phyloP scores from a whole-genome alignment of 1,139 yeast species.

The Geotrichum carabidarum region DNA sequence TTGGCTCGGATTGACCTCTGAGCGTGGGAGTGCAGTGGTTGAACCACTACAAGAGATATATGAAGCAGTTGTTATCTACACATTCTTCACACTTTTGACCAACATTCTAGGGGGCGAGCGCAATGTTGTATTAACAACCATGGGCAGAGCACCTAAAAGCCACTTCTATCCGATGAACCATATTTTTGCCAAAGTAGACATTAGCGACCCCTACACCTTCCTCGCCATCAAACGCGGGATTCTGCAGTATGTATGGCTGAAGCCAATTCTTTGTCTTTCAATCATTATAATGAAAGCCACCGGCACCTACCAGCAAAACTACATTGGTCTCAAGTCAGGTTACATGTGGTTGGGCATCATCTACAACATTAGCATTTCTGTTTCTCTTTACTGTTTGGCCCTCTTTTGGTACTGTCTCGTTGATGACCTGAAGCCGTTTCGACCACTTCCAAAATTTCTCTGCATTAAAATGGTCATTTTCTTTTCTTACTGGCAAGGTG shows the following conservation, averaged over 20 bases:
- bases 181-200: slow-evolving; percentile 59
- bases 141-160: slow-evolving; percentile 66
- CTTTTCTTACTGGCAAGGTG: slow-evolving; percentile 96
- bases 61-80: slow-evolving; percentile 93
- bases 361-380: slow-evolving; percentile 74
- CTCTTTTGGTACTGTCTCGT: slow-evolving; percentile 87
- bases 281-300: slow-evolving; percentile 50
- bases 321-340: slow-evolving; percentile 46
- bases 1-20: slow-evolving; percentile 52
- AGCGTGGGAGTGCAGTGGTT: slow-evolving; percentile 46
- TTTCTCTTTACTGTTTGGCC: slow-evolving; percentile 80
- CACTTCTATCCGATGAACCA: slow-evolving; percentile 59
- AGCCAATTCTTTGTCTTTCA: slow-evolving; percentile 66
- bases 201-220: slow-evolving; percentile 80
- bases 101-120: slow-evolving; percentile 89
- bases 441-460: slow-evolving; percentile 87
- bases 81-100: slow-evolving; percentile 79
- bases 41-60: slow-evolving; percentile 84
- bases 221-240: slow-evolving; percentile 76
- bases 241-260: slow-evolving; percentile 91
- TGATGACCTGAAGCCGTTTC: slow-evolving; percentile 67
- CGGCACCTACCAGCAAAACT: slow-evolving; percentile 46
- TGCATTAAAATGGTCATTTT: slow-evolving; percentile 91
- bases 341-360: slow-evolving; percentile 64
- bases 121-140: slow-evolving; percentile 64